Conservation (phyloP, 2,329 filamentous ascomycete species). For the Plectosphaerella plurivora region DNA sequence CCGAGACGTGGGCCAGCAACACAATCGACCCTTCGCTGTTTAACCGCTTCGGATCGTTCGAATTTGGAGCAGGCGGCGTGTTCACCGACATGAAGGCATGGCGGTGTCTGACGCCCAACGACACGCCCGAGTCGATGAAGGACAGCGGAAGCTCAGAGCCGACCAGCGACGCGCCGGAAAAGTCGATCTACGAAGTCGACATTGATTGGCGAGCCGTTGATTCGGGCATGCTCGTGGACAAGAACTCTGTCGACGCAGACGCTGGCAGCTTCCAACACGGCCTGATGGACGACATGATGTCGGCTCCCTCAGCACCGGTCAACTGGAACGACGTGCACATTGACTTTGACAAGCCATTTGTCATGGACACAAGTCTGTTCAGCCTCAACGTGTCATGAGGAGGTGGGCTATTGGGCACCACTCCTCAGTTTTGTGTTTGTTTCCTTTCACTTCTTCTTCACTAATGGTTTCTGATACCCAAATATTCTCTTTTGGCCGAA, state of each 20-base stretch:
- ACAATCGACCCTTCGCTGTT: slow-evolving; percentile 39
- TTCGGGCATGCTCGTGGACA: slow-evolving; percentile 35
- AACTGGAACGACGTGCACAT: slow-evolving; percentile 46
- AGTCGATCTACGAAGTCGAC: slow-evolving; percentile 47
- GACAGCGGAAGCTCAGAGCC: slow-evolving; percentile 56
- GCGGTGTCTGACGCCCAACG: slow-evolving; percentile 53
- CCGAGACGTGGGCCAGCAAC: slow-evolving; percentile 29
- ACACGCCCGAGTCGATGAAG: slow-evolving; percentile 61
- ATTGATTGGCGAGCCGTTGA: slow-evolving; percentile 47
- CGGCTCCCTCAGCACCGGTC: background rate
- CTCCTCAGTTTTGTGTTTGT: slow-evolving; percentile 3
- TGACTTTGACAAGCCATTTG: slow-evolving; percentile 49
- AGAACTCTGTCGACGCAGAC: slow-evolving; percentile 26
- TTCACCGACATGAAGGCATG: slow-evolving; percentile 51
- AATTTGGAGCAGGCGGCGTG: slow-evolving; percentile 37
- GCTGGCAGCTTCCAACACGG: slow-evolving; percentile 15
- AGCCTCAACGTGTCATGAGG: slow-evolving; percentile 22
- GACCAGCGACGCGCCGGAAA: slow-evolving; percentile 58
- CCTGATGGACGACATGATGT: slow-evolving; percentile 10
- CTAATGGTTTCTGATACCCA: slow-evolving; percentile 5
- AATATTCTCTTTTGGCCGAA: background rate
- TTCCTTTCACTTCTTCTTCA: slow-evolving; percentile 2
- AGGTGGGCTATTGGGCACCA: background rate
- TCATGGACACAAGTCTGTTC: slow-evolving; percentile 40
- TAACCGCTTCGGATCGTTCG: slow-evolving; percentile 32